A percentile compares a stretch with the other conserved stretches of the same genome.
Evolutionary conservation across 306 rosid species (phyloP).

Genomic region (Nissolia schottii): DNA sequence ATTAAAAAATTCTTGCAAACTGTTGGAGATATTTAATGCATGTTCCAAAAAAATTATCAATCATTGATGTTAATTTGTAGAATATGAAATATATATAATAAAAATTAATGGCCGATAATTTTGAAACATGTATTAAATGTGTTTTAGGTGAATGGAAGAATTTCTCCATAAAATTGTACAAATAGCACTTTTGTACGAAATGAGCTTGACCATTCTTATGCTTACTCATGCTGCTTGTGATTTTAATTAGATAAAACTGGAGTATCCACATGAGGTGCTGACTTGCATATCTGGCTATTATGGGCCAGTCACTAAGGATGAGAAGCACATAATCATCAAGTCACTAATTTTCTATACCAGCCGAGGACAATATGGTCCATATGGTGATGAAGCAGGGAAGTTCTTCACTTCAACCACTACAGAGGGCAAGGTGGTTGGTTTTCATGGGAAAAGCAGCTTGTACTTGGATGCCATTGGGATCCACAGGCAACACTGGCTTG

Average conservation of each 20-base stretch:
- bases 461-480: conserved; percentile 89
- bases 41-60: no score
- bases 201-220: neutral
- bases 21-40: no score
- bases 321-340: conserved; percentile 45
- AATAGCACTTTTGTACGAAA: no score
- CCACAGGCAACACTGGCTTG: conserved; percentile 97
- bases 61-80: no score
- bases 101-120: no score
- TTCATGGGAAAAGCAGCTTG: conserved; percentile 74
- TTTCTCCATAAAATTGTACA: no score
- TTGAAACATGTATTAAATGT: no score
- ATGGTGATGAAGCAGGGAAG: conserved; percentile 77
- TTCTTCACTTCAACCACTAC: conserved; percentile 87
- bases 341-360: conserved; percentile 77
- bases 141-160: no score
- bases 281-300: conserved; percentile 73
- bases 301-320: conserved; percentile 48
- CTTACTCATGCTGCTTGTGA: neutral
- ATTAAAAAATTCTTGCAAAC: no score
- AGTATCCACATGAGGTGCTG: conserved; percentile 78
- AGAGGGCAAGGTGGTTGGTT: conserved; percentile 87
- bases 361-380: conserved; percentile 92
- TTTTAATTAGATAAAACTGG: conserved; percentile 74
- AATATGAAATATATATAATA: no score